Percentiles rank a stretch among this genome's conserved stretches.
phyloP scores from a whole-genome alignment of 2,329 filamentous ascomycete genomes.

The Diaporthe destruens region DNA sequence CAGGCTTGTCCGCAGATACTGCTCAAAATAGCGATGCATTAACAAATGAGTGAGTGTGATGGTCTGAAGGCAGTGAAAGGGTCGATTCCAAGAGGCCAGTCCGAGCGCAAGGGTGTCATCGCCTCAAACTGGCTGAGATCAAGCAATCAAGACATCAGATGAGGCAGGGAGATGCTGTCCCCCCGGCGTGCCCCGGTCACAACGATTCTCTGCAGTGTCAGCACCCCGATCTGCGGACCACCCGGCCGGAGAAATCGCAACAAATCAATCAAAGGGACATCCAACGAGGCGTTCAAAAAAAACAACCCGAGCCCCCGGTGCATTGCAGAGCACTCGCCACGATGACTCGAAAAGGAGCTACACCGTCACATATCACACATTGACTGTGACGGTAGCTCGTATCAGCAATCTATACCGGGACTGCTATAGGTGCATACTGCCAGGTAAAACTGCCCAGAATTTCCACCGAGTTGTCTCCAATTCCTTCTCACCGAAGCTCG shows the following conservation, averaged over 20 bases:
- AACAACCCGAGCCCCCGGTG: conserved; percentile 4
- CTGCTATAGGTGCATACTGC: conserved; percentile 18
- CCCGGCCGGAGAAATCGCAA: conserved; percentile 26
- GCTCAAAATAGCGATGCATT: conserved; percentile 29
- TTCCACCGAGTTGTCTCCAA: not conserved
- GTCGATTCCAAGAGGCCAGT: conserved; percentile 6
- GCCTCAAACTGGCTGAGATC: conserved; percentile 23
- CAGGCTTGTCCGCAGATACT: not conserved
- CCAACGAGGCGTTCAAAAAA: conserved; percentile 1
- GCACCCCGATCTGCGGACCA: conserved; percentile 12
- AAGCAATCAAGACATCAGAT: conserved; percentile 25
- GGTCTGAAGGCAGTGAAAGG: not conserved
- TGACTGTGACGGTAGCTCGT: conserved; percentile 33
- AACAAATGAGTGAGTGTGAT: conserved; percentile 8
- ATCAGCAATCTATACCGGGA: conserved; percentile 28
- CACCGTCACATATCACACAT: conserved; percentile 35
- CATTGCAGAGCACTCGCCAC: conserved; percentile 23
- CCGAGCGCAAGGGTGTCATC: conserved; percentile 29
- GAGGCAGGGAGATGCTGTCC: conserved; percentile 16
- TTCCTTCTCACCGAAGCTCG: conserved; percentile 4
- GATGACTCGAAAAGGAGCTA: conserved; percentile 32
- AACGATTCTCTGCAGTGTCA: not conserved
- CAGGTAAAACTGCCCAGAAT: conserved; percentile 15
- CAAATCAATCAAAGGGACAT: not conserved
- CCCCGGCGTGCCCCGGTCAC: not conserved